These are phyloP conservation scores for Solanum corneliomulleri DNA, from an alignment of 257 asterid genomes.

Conservation along the genomic window DNA sequence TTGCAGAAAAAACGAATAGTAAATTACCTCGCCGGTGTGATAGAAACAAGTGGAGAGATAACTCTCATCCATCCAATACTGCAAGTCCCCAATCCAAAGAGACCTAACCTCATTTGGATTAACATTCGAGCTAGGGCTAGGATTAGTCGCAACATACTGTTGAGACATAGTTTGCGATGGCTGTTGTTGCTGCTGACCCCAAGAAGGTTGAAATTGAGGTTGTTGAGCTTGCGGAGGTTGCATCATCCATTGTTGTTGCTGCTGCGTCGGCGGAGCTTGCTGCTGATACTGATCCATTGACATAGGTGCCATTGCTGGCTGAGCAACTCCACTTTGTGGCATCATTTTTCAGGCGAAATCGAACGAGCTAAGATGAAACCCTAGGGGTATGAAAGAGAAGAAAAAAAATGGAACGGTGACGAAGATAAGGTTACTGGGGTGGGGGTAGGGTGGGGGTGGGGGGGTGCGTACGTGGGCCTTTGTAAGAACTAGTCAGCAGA, in stretches of 20 bases:
- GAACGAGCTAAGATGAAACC: conserved; percentile 1
- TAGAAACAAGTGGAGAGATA: conserved; percentile 46
- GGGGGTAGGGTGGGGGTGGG: not conserved
- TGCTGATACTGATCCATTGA: conserved; percentile 30
- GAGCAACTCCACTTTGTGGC: conserved; percentile 70
- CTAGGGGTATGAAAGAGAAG: not conserved
- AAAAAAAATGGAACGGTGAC: not conserved
- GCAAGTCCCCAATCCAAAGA: conserved; percentile 89
- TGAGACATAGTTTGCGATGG: conserved; percentile 15
- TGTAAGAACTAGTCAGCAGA: not conserved
- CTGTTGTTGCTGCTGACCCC: conserved; percentile 20
- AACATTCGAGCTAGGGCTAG: conserved; percentile 6
- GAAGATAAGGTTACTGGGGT: not conserved
- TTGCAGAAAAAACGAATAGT: not conserved
- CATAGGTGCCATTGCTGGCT: conserved; percentile 36
- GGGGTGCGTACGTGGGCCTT: not conserved
- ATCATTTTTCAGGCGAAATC: conserved; percentile 27
- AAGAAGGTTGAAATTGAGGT: conserved; percentile 36
- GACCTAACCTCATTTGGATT: conserved; percentile 53
- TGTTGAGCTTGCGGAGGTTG: conserved; percentile 17
- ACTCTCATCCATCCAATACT: conserved; percentile 87
- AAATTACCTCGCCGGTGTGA: conserved; percentile 64
- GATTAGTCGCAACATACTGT: conserved; percentile 34
- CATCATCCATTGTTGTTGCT: conserved; percentile 17
- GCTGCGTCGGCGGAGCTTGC: not conserved